Percentiles rank a stretch among this genome's conserved stretches.
These are phyloP conservation scores for Irpex lacteus DNA, from an alignment of 1,284 basidiomycete genomes.

Conservation along the genomic window DNA sequence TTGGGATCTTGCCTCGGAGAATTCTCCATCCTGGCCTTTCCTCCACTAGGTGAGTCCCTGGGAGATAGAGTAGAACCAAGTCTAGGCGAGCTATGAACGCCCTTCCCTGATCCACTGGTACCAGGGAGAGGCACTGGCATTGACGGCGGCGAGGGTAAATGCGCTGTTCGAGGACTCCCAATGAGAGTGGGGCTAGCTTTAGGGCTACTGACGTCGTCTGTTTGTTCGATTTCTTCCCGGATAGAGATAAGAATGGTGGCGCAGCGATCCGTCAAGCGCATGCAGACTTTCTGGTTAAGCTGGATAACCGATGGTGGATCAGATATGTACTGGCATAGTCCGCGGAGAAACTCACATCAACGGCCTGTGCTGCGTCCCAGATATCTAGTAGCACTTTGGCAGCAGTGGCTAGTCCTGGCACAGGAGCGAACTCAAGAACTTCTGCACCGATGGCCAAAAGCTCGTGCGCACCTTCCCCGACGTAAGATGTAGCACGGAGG, in stretches of 20 bases:
- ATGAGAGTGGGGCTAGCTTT: not conserved
- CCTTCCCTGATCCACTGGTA: not conserved
- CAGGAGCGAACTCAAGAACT: slow-evolving; percentile 50
- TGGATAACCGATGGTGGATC: slow-evolving; percentile 20
- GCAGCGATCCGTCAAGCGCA: slow-evolving; percentile 50
- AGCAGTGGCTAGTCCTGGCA: slow-evolving; percentile 52
- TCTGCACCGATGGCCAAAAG: slow-evolving; percentile 43
- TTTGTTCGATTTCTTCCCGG: slow-evolving; percentile 41
- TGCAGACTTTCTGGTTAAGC: slow-evolving; percentile 53
- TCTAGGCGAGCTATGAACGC: slow-evolving; percentile 2
- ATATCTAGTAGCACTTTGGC: slow-evolving; percentile 53
- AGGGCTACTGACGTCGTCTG: slow-evolving; percentile 25
- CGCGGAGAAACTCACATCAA: slow-evolving; percentile 49
- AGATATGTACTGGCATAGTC: not conserved
- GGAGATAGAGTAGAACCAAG: not conserved
- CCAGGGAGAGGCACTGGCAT: not conserved
- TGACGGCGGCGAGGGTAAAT: slow-evolving; percentile 1
- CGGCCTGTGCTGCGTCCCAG: slow-evolving; percentile 57
- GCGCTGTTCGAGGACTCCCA: not conserved
- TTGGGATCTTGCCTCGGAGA: not conserved
- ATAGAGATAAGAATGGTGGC: slow-evolving; percentile 47
- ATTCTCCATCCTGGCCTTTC: not conserved
- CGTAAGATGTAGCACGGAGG: slow-evolving; percentile 1
- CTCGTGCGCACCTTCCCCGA: slow-evolving; percentile 36
- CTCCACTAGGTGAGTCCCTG: not conserved